Base-by-base conservation (phyloP, 768 basidiomycete species). In the Termitomyces bulborhizus region DNA sequence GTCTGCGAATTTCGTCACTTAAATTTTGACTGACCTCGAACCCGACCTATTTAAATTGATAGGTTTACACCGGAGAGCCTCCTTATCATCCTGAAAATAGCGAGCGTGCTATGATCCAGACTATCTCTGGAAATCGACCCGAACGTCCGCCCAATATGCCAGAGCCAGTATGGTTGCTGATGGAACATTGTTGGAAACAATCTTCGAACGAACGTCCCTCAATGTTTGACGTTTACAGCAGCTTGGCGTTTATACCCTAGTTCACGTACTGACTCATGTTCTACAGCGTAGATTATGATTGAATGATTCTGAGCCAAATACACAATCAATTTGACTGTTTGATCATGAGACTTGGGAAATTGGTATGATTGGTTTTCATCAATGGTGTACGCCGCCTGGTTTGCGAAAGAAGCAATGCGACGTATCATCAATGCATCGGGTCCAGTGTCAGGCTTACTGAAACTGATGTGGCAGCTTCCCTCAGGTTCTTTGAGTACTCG, bases 41-140 rank as follows among this genome's bases (percentile, higher is more conserved):
- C 24, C 16, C 36, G 3, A 34, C 31, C 8, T 2, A 41, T 13
- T 11, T 29, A 2, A 16, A 24, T 9, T 31, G 37, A 37, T 42
- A 60, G 55, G 39, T 60, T 15, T 53, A 56, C 31, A 60, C 51
- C 12, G 52, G 52, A 43, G 24, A 54, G 12, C 47, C 45, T 34
- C 59, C 59, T 27, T 31, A 56, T 51, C 1, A 41, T 27, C 5
- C 8, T 1, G 8, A 31, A 46, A 41, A 31, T 1, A n/a, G 18
- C 11, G 24, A 46, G 16, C n/a, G 1, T 0, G 55, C 59, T 29
- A 15, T 16, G 1, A 7, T 60, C 0, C 4, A 27, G 4, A 60
- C 47, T 26, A 51, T 54, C 8, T 0, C 47, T 16, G 55, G 55
- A 2, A 36, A 3, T 12, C 55, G 51, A 2, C 59, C 59, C 4